Base-by-base conservation (phyloP, 2,329 filamentous ascomycete species). In the Fusarium tricinctum region DNA sequence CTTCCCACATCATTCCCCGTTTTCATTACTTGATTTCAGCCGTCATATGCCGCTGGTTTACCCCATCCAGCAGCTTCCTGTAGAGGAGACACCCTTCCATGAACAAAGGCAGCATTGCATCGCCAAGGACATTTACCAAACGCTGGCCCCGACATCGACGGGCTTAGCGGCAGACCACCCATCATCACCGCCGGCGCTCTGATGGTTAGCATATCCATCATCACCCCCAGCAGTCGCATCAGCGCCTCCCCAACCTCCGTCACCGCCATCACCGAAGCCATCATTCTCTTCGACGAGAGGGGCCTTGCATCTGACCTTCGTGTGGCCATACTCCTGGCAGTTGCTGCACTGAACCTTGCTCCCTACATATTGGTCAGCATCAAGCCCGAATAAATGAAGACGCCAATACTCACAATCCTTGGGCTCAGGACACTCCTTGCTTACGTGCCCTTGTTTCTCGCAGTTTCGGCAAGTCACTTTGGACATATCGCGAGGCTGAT, bases 381-480 rank as follows among this genome's bases (percentile, higher is more conserved):
- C 30, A 5, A 23, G 6, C 28, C 17, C 13, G 30, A 43, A 23
- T 13, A 33, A 8, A 10, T 22, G 6, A 26, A 47, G 9, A 23
- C 20, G 32, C 22, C 14, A 32, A 14, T 23, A 76, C 78, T 69
- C 69, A 80, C 79, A 81, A 44, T 81, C 77, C 28, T 72, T 79
- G 6, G 88, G 88, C 77, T 88, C 82, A 1, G 86, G 83, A 68
- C 88, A 92, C 46, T 92, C 90, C 38, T 83, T 84, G 56, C 88
- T 83, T 68, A 83, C 84, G 71, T 92, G 89, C 4, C 89, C 89
- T 60, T 82, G 81, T 66, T 87, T 82, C 17, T 86, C 81, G 66
- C 90, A 92, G 76, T 86, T 81, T 65, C 85, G 86, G 79, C 90
- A 93, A 12, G 80, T 85, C 5, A 89, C 87, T 13, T 64, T 73